These are phyloP conservation scores for Trichoderma virens DNA, from an alignment of 495 filamentous ascomycete species.

Conservation along the genomic window DNA sequence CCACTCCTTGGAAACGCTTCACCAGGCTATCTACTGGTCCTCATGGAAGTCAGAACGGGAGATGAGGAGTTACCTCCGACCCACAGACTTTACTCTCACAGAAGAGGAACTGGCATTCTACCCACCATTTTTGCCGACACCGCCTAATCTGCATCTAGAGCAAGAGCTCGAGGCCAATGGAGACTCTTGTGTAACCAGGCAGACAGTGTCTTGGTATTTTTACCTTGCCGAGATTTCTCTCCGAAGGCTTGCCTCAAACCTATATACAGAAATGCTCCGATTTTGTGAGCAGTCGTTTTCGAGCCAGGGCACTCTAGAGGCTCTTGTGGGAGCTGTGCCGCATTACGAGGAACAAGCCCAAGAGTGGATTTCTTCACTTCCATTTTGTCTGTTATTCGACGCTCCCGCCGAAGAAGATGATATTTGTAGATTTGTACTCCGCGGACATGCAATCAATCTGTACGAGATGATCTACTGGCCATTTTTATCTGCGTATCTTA, in stretches of 20 bases:
- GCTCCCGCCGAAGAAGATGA: no score
- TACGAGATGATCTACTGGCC: no score
- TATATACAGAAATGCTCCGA: no score
- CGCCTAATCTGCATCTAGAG: slow-evolving; percentile 18
- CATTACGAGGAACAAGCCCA: no score
- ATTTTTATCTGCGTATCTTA: no score
- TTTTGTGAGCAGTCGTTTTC: no score
- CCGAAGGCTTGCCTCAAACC: slow-evolving; percentile 22
- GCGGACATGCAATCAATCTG: no score
- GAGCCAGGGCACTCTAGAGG: slow-evolving; percentile 12
- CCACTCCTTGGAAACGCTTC: no score
- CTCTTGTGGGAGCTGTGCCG: neutral
- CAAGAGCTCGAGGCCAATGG: slow-evolving; percentile 15
- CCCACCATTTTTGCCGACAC: slow-evolving; percentile 25
- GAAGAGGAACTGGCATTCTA: slow-evolving; percentile 11
- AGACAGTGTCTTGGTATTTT: slow-evolving; percentile 29
- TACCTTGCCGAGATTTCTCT: slow-evolving; percentile 37
- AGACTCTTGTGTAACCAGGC: no score
- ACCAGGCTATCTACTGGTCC: slow-evolving; percentile 25
- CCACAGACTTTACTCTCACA: slow-evolving; percentile 12
- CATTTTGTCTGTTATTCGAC: no score
- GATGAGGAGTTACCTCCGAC: slow-evolving; percentile 23
- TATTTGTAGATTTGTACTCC: no score
- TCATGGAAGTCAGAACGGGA: slow-evolving; percentile 33
- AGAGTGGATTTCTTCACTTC: no score